A percentile compares a stretch with the other conserved stretches of the same genome.
These are phyloP conservation scores for Croton setiger DNA, from an alignment of 441 rosid genomes.

Conservation along the genomic window DNA sequence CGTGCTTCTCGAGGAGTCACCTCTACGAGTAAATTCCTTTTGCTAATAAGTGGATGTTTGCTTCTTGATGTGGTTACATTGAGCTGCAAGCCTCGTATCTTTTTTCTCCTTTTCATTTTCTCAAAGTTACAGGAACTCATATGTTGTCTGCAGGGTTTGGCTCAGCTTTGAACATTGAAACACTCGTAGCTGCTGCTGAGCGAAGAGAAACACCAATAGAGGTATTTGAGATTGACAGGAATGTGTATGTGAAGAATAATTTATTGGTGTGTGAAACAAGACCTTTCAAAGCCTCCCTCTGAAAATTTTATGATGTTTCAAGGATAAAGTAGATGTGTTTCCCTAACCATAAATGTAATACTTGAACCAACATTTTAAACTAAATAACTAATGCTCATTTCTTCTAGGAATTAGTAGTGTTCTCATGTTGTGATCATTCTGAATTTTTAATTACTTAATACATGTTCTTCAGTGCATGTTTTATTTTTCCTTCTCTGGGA, in stretches of 20 bases:
- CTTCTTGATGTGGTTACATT: neutral
- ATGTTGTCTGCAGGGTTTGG: constrained; percentile 68
- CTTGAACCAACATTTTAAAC: neutral
- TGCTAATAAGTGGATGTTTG: neutral
- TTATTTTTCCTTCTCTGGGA: neutral
- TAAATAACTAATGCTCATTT: neutral
- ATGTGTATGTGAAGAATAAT: neutral
- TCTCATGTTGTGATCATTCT: neutral
- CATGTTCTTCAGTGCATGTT: neutral
- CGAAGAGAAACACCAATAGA: constrained; percentile 88
- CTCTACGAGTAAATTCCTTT: constrained; percentile 65
- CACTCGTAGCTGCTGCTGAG: constrained; percentile 98
- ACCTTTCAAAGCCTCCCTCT: neutral
- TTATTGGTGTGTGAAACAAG: neutral
- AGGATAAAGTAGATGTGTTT: neutral
- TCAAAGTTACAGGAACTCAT: neutral
- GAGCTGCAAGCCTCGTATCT: neutral
- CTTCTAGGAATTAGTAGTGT: neutral
- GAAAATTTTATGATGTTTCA: neutral
- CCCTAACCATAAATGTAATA: neutral
- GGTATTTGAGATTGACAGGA: constrained; percentile 37
- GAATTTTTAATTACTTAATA: neutral
- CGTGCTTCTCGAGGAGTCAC: constrained; percentile 71
- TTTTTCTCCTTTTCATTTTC: neutral
- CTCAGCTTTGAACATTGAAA: constrained; percentile 96